A percentile compares a stretch with the other conserved stretches of the same genome.
Conservation (phyloP, 495 filamentous ascomycete genomes). For the Neurospora sp. region DNA sequence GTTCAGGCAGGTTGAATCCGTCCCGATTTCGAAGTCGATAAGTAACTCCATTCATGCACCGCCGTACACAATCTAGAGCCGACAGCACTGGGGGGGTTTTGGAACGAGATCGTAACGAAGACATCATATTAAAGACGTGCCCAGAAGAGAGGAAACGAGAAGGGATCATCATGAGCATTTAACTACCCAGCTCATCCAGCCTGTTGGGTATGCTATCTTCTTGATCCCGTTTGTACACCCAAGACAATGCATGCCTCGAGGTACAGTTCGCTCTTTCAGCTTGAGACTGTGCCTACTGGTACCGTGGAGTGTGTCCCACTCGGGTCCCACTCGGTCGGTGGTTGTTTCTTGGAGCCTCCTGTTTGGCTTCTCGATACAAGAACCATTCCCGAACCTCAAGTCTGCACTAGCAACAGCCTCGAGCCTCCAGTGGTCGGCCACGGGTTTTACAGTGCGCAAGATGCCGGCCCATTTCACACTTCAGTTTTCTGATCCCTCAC, state of each 20-base stretch:
- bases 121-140: not conserved
- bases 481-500: not conserved
- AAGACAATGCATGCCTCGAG: not conserved
- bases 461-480: not conserved
- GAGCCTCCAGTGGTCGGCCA: not conserved
- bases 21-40: not conserved
- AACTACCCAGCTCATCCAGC: not conserved
- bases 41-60: not conserved
- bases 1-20: not conserved
- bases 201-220: not conserved
- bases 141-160: not conserved
- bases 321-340: not conserved
- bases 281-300: not conserved
- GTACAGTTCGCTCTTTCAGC: not conserved
- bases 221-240: not conserved
- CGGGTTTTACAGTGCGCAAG: not conserved
- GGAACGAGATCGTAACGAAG: not conserved
- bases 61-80: not conserved
- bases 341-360: not conserved
- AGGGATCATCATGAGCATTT: not conserved
- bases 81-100: not conserved
- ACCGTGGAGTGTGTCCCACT: not conserved
- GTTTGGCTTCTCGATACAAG: not conserved
- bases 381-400: not conserved
- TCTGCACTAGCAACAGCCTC: not conserved